Conservation (phyloP, 1,284 basidiomycete species). For the Malassezia sp. region DNA sequence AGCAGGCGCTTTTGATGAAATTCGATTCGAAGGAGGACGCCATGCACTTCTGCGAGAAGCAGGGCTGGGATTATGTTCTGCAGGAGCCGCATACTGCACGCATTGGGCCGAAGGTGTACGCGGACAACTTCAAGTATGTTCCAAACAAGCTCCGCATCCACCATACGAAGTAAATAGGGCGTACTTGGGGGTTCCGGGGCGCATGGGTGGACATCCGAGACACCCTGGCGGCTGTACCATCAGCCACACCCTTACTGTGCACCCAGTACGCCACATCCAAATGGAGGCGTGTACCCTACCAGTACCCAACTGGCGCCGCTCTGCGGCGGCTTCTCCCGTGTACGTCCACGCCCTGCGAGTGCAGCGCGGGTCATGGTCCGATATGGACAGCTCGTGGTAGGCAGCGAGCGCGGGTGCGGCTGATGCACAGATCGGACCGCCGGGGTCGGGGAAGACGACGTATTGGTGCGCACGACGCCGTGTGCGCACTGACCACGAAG, state of each 20-base stretch:
- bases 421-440: slow-evolving; percentile 24
- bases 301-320: not conserved
- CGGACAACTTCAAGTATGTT: slow-evolving; percentile 68
- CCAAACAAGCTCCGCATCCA: slow-evolving; percentile 70
- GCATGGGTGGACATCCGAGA: too few relatives aligned
- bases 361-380: slow-evolving; percentile 12
- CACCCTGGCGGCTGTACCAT: too few relatives aligned
- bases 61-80: slow-evolving; percentile 47
- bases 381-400: slow-evolving; percentile 17
- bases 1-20: slow-evolving; percentile 78
- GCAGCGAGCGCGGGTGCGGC: not conserved
- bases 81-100: slow-evolving; percentile 48
- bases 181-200: too few relatives aligned
- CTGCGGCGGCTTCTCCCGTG: too few relatives aligned
- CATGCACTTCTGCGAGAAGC: slow-evolving; percentile 62
- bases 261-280: too few relatives aligned
- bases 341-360: too few relatives aligned
- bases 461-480: slow-evolving; percentile 21
- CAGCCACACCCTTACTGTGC: too few relatives aligned
- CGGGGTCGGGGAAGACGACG: slow-evolving; percentile 41
- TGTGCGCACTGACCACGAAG: not conserved
- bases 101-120: slow-evolving; percentile 62
- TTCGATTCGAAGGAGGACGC: slow-evolving; percentile 87
- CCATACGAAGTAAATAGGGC: slow-evolving; percentile 71
- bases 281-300: not conserved